Evolutionary conservation across 108 stramenopile species (phyloP).

Genomic region (Conticribra guillardii): DNA sequence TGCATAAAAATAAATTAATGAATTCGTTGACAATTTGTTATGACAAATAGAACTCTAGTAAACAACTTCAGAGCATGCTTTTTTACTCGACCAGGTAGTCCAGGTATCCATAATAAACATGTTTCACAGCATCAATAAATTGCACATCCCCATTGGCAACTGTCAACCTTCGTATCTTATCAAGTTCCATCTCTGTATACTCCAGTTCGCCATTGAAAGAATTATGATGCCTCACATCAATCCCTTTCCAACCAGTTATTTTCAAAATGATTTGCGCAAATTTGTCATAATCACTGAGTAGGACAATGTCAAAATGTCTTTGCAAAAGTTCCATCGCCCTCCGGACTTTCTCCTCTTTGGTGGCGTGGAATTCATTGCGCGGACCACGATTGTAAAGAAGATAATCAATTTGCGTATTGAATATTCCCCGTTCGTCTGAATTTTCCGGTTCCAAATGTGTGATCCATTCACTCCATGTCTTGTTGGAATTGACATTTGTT

Average conservation of each 20-base stretch:
- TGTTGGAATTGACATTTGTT: slow-evolving; percentile 23
- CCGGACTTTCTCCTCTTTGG: slow-evolving; percentile 40
- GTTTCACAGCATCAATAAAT: slow-evolving; percentile 55
- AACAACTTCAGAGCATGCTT: no score
- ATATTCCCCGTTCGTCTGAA: slow-evolving; percentile 19
- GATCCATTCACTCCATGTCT: slow-evolving; percentile 20
- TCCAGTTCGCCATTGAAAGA: slow-evolving; percentile 39
- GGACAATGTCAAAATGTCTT: slow-evolving; percentile 44
- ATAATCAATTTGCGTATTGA: slow-evolving; percentile 51
- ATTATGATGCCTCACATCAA: slow-evolving; percentile 24
- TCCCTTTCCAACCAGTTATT: slow-evolving; percentile 24
- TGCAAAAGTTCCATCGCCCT: slow-evolving; percentile 30
- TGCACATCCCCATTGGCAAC: slow-evolving; percentile 51
- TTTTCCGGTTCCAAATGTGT: slow-evolving; percentile 37
- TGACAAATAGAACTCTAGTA: no score
- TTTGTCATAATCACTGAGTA: slow-evolving; percentile 29
- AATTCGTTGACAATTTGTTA: no score
- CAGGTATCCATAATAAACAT: slow-evolving; percentile 47
- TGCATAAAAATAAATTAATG: no score
- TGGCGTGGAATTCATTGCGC: slow-evolving; percentile 38
- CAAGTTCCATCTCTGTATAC: slow-evolving; percentile 41
- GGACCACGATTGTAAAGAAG: slow-evolving; percentile 40
- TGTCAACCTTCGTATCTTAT: slow-evolving; percentile 39
- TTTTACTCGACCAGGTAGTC: slow-evolving; percentile 28
- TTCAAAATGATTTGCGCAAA: slow-evolving; percentile 26